Base-by-base conservation (phyloP, 345 rosid species). In the Populus alba region DNA sequence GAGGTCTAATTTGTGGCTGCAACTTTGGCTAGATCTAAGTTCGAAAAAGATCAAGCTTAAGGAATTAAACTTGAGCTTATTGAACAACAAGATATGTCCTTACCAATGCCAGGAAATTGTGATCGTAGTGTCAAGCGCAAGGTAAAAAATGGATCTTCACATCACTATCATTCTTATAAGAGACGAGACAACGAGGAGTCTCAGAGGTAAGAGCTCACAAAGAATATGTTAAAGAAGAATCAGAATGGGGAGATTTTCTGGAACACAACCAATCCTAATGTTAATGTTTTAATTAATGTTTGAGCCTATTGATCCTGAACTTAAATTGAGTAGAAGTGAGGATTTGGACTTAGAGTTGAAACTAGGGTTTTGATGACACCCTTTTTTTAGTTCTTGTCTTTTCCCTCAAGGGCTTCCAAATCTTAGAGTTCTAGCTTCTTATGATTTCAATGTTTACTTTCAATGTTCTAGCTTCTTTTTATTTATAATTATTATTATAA, bases 261-360 rank as follows among this genome's bases (percentile, higher is more conserved):
- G 17, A 25, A 35, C 5, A 29, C 9, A 9, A 62, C 38, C 13
- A 23, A 25, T 62, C 3, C 18, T 37, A 22, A 8, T 35, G 23
- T 74, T 25, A 17, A 8, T 37, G 68, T 65, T 65, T 31, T 37
- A 25, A 6, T 31, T 37, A 25, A 6, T 27, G 17, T 39, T 65
- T 2, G n/a, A 65, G 1, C 10, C n/a, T 59, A 59, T 59, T 29
- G 71, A 75, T 55, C 39, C 68, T 68, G 73, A 76, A 47, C 73
- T 76, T n/a, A 76, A 45, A 15, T 45, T 68, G 73, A 76, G 55
- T 49, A 25, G 38, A 16, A 39, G 38, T 16, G 77, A 63, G 39
- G 1, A 15, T 41, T 22, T 76, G 4, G 79, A 76, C 73, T 37
- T 76, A 53, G 72, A 76, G 17, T 55, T 76, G 38, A 76, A 68